Base-by-base conservation (phyloP, 345 rosid species). In the Eutrema yunnanense region DNA sequence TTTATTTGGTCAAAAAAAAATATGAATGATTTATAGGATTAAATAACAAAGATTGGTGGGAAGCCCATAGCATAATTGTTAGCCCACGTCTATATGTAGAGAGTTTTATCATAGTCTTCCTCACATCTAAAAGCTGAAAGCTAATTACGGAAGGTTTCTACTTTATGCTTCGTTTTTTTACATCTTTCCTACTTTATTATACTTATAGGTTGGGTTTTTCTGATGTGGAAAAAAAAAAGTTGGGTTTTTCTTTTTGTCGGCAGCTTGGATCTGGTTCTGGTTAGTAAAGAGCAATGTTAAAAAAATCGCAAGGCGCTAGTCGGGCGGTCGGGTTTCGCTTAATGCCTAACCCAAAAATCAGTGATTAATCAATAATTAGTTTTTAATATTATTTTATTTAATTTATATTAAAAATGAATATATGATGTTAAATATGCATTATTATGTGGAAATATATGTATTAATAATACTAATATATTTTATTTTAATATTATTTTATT, bases 1-100 rank as follows among this genome's bases (percentile, higher is more conserved):
- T 16, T 43, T 62, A 42, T 69, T n/a, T n/a, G n/a, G n/a, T n/a
- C n/a, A n/a, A n/a, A n/a, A n/a, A n/a, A n/a, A n/a, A 12, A 30
- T 54, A 54, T 19, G 8, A 29, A 33, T 46, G 29, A 51, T 16
- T 43, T 62, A 42, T 69, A 27, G 9, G 40, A 41, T 62, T 52
- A 22, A 32, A 62, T 22, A 41, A 36, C 14, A n/a, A 30, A 57
- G 72, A 65, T 65, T 65, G 50, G 78, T 40, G 78, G 72, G 22
- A 65, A 57, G 52, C 60, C 60, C 72, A 59, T 49, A 7, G 52
- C 22, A 30, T 57, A 19, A 8, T 49, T 19, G 53, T 19, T 73
- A 47, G 66, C 37, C 16, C 16, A 16, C 16, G 16, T 16, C 16
- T 16, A 16, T 16, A 16, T 16, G 11, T 38, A 27, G 2, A 52